A percentile compares a stretch with the other conserved stretches of the same genome.
phyloP scores from a whole-genome alignment of 371 early-diverging fungal genomes.

The Thermomucor indicae-seudaticae region DNA sequence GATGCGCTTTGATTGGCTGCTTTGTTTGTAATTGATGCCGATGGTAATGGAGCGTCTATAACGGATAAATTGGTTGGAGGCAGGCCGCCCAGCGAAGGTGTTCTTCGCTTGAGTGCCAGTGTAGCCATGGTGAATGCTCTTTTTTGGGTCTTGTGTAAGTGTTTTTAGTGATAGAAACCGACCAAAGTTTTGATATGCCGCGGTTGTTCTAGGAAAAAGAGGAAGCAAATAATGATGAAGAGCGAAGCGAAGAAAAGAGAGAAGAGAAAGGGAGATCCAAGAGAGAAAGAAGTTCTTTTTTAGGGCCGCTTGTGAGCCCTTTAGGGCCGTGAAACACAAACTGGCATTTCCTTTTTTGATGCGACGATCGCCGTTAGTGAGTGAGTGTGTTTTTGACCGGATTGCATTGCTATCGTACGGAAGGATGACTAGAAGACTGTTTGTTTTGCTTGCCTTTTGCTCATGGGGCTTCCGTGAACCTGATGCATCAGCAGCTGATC shows the following conservation, averaged over 20 bases:
- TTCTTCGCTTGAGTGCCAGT: constrained; percentile 31
- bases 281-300: not conserved
- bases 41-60: constrained; percentile 21
- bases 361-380: constrained; percentile 1
- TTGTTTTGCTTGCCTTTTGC: too few relatives aligned
- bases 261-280: not conserved
- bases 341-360: not conserved
- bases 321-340: constrained; percentile 3
- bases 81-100: constrained; percentile 29
- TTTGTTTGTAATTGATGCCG: constrained; percentile 13
- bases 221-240: not conserved
- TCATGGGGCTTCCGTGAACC: too few relatives aligned
- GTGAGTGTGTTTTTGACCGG: too few relatives aligned
- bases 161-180: too few relatives aligned
- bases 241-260: constrained; percentile 1
- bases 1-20: constrained; percentile 34
- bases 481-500: not conserved
- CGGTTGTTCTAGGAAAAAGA: too few relatives aligned
- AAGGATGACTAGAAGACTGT: too few relatives aligned
- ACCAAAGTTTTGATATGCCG: too few relatives aligned
- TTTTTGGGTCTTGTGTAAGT: too few relatives aligned
- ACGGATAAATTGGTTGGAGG: constrained; percentile 5
- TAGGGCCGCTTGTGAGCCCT: too few relatives aligned
- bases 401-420: constrained; percentile 9
- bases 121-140: too few relatives aligned